These are phyloP conservation scores for Heliocybe sulcata DNA, from an alignment of 1,284 basidiomycete genomes.

Conservation along the genomic window DNA sequence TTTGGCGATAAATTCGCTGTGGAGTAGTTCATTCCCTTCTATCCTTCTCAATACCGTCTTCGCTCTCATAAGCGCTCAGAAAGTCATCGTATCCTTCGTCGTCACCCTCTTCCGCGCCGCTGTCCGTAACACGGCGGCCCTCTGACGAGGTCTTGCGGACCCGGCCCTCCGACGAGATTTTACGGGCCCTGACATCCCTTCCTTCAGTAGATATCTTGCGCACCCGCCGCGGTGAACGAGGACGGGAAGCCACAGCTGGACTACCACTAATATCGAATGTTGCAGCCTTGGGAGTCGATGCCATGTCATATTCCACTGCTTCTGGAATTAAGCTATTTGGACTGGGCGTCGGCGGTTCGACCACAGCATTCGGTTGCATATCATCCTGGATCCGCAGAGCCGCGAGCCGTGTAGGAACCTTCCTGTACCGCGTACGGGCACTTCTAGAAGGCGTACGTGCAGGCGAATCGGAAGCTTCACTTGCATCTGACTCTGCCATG, in stretches of 20 bases:
- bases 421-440: constrained; percentile 15
- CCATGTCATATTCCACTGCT: constrained; percentile 41
- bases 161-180: constrained; percentile 21
- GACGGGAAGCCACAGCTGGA: constrained; percentile 20
- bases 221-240: constrained; percentile 26
- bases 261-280: constrained; percentile 31
- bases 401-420: background rate
- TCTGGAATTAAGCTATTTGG: constrained; percentile 13
- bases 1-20: background rate
- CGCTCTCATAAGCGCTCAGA: constrained; percentile 73
- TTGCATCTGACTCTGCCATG: constrained; percentile 16
- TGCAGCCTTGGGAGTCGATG: constrained; percentile 47
- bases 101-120: constrained; percentile 65
- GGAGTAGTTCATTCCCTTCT: background rate
- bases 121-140: constrained; percentile 36
- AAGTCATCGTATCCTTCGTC: constrained; percentile 75
- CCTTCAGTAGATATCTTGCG: constrained; percentile 40
- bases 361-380: background rate
- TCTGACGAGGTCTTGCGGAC: constrained; percentile 19
- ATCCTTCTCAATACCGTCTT: constrained; percentile 21
- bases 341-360: background rate
- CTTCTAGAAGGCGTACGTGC: constrained; percentile 24
- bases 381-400: background rate
- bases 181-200: constrained; percentile 26
- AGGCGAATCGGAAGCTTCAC: constrained; percentile 40